Evolutionary conservation across 1,284 basidiomycete genomes (phyloP).

Genomic region (Puccinia coronata): DNA sequence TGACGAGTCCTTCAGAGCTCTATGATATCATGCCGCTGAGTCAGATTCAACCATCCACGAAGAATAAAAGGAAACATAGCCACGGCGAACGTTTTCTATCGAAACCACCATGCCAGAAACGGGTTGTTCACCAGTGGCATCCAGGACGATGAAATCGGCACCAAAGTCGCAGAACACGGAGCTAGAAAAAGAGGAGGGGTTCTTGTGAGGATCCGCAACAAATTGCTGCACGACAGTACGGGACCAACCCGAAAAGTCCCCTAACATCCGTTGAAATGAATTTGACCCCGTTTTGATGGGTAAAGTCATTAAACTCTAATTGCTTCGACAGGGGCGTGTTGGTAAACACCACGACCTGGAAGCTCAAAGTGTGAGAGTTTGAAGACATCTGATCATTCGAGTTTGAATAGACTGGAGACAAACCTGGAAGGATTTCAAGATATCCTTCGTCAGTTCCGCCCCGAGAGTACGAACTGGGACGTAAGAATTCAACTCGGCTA

Average conservation of each 20-base stretch:
- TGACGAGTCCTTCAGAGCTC: constrained; percentile 81
- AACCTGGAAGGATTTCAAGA: constrained; percentile 42
- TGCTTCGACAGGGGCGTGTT: constrained; percentile 77
- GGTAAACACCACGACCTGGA: constrained; percentile 83
- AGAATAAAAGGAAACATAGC: not conserved
- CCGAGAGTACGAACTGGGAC: constrained; percentile 69
- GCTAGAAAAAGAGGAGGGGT: constrained; percentile 48
- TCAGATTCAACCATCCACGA: not conserved
- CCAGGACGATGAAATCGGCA: constrained; percentile 86
- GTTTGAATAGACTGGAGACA: constrained; percentile 1
- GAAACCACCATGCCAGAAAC: constrained; percentile 93
- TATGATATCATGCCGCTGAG: constrained; percentile 12
- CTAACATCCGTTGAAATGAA: constrained; percentile 91
- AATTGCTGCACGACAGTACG: not conserved
- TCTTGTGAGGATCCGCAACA: not conserved
- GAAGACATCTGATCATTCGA: not conserved
- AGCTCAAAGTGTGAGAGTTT: not conserved
- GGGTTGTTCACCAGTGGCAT: constrained; percentile 92
- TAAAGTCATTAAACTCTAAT: constrained; percentile 92
- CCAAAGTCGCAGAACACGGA: constrained; percentile 96
- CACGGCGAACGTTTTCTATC: constrained; percentile 67
- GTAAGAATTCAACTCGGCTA: constrained; percentile 94
- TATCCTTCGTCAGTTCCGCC: constrained; percentile 23
- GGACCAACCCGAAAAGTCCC: constrained; percentile 81
- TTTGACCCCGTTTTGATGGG: constrained; percentile 80